A percentile compares a stretch with the other conserved stretches of the same genome.
phyloP scores from a whole-genome alignment of 371 early-diverging fungal genomes.

The Mortierella sp. region DNA sequence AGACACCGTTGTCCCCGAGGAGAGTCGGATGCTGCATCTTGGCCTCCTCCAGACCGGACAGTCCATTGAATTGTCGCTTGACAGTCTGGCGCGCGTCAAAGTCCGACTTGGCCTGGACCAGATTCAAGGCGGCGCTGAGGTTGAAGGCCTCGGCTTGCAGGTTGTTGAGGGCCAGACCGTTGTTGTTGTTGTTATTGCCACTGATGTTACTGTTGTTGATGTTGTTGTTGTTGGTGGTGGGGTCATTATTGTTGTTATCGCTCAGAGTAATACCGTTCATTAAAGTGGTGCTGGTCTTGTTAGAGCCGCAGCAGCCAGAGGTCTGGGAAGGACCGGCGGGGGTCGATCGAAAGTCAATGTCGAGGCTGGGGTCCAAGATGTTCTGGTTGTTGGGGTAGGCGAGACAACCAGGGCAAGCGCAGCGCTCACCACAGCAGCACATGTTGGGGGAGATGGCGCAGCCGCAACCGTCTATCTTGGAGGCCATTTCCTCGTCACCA shows the following conservation, averaged over 20 bases:
- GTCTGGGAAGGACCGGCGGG: slow-evolving; percentile 12
- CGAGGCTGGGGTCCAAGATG: slow-evolving; percentile 9
- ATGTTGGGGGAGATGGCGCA: slow-evolving; percentile 51
- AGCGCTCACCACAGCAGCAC: slow-evolving; percentile 57
- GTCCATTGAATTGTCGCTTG: slow-evolving; percentile 36
- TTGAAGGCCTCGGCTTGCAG: slow-evolving; percentile 26
- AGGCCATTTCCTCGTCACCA: slow-evolving; percentile 26
- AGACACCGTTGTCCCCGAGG: slow-evolving; percentile 64
- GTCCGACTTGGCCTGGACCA: slow-evolving; percentile 24
- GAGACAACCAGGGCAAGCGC: slow-evolving; percentile 56
- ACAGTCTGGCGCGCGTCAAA: slow-evolving; percentile 28
- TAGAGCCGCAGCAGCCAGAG: slow-evolving; percentile 7
- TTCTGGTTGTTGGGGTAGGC: slow-evolving; percentile 53
- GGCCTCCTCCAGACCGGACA: slow-evolving; percentile 30
- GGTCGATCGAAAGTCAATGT: slow-evolving; percentile 16
- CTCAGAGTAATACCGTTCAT: slow-evolving; percentile 1
- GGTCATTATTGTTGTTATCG: not conserved
- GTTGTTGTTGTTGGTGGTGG: not conserved
- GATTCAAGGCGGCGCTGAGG: slow-evolving; percentile 29
- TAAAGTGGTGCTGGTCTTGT: slow-evolving; percentile 14
- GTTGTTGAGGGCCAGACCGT: slow-evolving; percentile 2
- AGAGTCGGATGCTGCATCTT: slow-evolving; percentile 54
- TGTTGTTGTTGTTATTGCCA: not conserved
- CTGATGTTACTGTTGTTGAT: slow-evolving; percentile 1
- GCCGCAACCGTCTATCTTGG: slow-evolving; percentile 41